phyloP scores from a whole-genome alignment of 768 basidiomycete genomes.

The Xerocomellus amylosporus region DNA sequence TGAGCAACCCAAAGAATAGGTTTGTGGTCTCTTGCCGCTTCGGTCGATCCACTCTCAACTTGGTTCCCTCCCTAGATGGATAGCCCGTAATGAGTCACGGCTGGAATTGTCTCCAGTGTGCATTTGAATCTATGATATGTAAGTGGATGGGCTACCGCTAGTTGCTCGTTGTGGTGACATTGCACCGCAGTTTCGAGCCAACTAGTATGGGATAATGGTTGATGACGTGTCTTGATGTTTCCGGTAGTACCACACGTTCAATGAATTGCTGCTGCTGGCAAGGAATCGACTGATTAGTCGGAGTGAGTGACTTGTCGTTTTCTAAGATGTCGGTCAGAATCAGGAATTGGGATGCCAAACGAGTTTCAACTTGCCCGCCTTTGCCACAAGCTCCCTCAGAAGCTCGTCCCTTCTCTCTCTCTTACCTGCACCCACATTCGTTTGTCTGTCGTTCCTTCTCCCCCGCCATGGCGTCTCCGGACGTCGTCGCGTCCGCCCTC shows the following conservation, averaged over 20 bases:
- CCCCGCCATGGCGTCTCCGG: conserved; percentile 22
- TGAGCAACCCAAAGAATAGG: conserved; percentile 7
- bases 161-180: conserved; percentile 8
- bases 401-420: not conserved
- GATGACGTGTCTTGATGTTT: not conserved
- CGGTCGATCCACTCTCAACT: not conserved
- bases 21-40: conserved; percentile 1
- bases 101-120: not conserved
- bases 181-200: not conserved
- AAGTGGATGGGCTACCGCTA: not conserved
- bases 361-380: not conserved
- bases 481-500: conserved; percentile 26
- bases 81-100: no score
- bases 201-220: not conserved
- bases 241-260: not conserved
- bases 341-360: conserved; percentile 22
- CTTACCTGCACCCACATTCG: conserved; percentile 9
- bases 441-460: conserved; percentile 19
- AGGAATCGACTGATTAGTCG: not conserved
- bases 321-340: conserved; percentile 11
- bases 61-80: not conserved
- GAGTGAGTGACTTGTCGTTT: conserved; percentile 12
- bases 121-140: conserved; percentile 3
- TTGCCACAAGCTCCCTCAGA: conserved; percentile 2
- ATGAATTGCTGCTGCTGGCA: not conserved